Base-by-base conservation (phyloP, 2,329 filamentous ascomycete genomes). In the Apiospora kogelbergensis region DNA sequence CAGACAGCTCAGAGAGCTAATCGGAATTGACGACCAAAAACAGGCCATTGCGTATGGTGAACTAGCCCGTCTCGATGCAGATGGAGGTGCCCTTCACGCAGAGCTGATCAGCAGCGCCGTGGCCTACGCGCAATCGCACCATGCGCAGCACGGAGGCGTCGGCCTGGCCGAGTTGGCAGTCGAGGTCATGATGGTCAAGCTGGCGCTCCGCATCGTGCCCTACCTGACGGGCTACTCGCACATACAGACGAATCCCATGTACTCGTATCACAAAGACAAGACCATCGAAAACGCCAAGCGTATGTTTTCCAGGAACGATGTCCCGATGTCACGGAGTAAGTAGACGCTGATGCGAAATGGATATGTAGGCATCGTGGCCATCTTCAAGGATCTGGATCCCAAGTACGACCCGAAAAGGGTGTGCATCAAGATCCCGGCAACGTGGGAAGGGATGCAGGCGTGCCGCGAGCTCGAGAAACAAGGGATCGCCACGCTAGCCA, bases 341-440 rank as follows among this genome's bases (percentile, higher is more conserved):
- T 42, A 22, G 2, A 42, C n/a, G n/a, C 70, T 45, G 40, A 65
- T 17, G 24, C n/a, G n/a, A n/a, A n/a, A n/a, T n/a, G n/a, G n/a
- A n/a, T n/a, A n/a, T n/a, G n/a, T 69, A 89, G 86, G 87, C 67
- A 84, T 89, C 45, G 76, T 86, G 22, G 77, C 81, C 6, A 79
- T 87, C 41, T 86, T 86, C 74, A 78, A 79, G 63, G 75, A 80
- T 63, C 72, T 88, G 15, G 80, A 81, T 3, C 81, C 83, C 0
- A 71, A 72, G 1, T 82, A 87, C 67, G 81, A 86, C 68, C 71
- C 77, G 2, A 80, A 80, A 10, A 81, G 88, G 40, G 79, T 91
- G 33, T 90, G 86, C 71, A 88, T 91, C 78, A 91, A 91, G 74
- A 86, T 91, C 48, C 87, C 88, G 0, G 82, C 84, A 9, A 91